Evolutionary conservation across 2,329 filamentous ascomycete species (phyloP).

Genomic region (Zelopaecilomyces penicillatus): DNA sequence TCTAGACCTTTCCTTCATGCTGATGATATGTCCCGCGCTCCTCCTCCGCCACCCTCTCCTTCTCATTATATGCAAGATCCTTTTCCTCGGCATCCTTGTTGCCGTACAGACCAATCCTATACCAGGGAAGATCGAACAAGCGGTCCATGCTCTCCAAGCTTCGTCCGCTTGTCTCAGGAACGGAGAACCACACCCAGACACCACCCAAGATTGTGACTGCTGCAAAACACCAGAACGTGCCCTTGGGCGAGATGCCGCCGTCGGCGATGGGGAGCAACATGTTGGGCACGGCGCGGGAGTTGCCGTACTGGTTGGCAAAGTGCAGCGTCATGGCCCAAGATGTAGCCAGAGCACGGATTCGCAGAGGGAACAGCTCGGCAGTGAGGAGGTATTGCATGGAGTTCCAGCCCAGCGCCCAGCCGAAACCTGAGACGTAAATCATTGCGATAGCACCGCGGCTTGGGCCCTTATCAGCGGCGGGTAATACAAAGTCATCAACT

Average conservation of each 20-base stretch:
- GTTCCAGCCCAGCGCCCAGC: constrained; percentile 68
- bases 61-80: constrained; percentile 36
- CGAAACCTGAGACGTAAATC: constrained; percentile 62
- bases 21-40: constrained; percentile 23
- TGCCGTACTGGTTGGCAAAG: constrained; percentile 73
- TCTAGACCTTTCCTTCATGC: constrained; percentile 23
- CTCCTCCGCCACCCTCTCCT: constrained; percentile 30
- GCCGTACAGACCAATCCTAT: constrained; percentile 56
- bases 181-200: constrained; percentile 61
- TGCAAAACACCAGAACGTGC: constrained; percentile 72
- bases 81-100: constrained; percentile 42
- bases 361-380: constrained; percentile 67
- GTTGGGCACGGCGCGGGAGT: constrained; percentile 63
- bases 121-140: constrained; percentile 66
- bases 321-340: constrained; percentile 70
- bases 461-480: constrained; percentile 40
- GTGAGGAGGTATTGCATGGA: constrained; percentile 72
- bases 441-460: constrained; percentile 63
- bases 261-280: constrained; percentile 51
- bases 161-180: constrained; percentile 65
- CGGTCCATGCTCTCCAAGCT: constrained; percentile 61
- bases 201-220: constrained; percentile 60
- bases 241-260: constrained; percentile 48
- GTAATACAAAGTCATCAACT: constrained; percentile 39
- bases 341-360: constrained; percentile 62